Evolutionary conservation across 2,329 filamentous ascomycete species (phyloP).

Genomic region (Talaromyces sp.): DNA sequence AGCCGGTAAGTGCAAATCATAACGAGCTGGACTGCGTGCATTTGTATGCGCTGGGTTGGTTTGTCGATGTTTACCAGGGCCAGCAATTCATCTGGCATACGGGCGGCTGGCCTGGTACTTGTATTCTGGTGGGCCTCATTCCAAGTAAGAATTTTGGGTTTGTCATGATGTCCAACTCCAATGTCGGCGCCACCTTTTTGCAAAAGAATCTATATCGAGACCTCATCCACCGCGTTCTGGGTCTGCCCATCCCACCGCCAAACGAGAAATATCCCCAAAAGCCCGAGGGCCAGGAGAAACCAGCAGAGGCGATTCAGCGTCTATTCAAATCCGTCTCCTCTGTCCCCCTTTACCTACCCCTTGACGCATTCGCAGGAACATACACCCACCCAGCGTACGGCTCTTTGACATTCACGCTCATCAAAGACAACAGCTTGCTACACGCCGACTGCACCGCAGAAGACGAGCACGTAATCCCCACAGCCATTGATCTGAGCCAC

Average conservation of each 20-base stretch:
- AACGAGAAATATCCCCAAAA: not conserved
- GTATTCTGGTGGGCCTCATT: slow-evolving; percentile 18
- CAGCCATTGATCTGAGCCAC: not conserved
- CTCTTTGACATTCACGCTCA: not conserved
- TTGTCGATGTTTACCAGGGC: slow-evolving; percentile 16
- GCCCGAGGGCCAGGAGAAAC: not conserved
- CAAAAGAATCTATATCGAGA: not conserved
- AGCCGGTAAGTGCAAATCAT: not conserved
- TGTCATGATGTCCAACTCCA: slow-evolving; percentile 19
- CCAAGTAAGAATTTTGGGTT: slow-evolving; percentile 18
- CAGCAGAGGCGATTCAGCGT: not conserved
- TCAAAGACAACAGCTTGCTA: not conserved
- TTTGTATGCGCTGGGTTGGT: slow-evolving; percentile 20
- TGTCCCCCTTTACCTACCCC: not conserved
- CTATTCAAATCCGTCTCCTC: not conserved
- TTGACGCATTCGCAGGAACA: not conserved
- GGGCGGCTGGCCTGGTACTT: slow-evolving; percentile 18
- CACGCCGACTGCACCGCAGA: not conserved
- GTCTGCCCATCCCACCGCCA: not conserved
- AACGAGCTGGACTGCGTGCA: slow-evolving; percentile 13
- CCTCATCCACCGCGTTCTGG: not conserved
- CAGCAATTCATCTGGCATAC: slow-evolving; percentile 17
- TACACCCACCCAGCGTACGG: not conserved
- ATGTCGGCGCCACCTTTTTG: not conserved
- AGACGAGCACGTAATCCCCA: not conserved